Evolutionary conservation across 352 stramenopile genomes (phyloP).

Genomic region (Phytopythium montanum): DNA sequence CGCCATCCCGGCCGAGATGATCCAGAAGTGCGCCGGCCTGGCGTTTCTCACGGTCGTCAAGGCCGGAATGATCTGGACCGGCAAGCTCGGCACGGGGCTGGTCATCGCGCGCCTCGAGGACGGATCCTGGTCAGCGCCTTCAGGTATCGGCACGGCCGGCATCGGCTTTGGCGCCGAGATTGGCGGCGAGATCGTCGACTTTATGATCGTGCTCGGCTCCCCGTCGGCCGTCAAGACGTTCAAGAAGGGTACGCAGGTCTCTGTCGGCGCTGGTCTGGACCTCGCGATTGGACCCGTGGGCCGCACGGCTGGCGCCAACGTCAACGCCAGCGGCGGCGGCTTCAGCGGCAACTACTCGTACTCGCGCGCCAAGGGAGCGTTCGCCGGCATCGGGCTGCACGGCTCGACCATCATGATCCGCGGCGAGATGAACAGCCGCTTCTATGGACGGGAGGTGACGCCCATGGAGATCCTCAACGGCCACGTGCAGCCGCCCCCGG

Average conservation of each 20-base stretch:
- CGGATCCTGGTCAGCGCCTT: slow-evolving; percentile 80
- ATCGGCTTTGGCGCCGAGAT: slow-evolving; percentile 83
- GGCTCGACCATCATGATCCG: slow-evolving; percentile 82
- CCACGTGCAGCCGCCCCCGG: slow-evolving; percentile 56
- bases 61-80: slow-evolving; percentile 80
- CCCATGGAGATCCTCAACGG: slow-evolving; percentile 79
- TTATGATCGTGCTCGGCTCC: slow-evolving; percentile 87
- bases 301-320: slow-evolving; percentile 56
- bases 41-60: slow-evolving; percentile 88
- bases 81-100: slow-evolving; percentile 80
- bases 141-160: slow-evolving; percentile 76
- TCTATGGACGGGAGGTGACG: slow-evolving; percentile 81
- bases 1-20: slow-evolving; percentile 75
- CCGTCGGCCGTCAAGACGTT: slow-evolving; percentile 69
- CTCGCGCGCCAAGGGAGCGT: slow-evolving; percentile 78
- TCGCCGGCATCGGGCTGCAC: slow-evolving; percentile 74
- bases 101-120: slow-evolving; percentile 77
- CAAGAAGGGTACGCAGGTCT: slow-evolving; percentile 82
- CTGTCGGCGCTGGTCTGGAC: slow-evolving; percentile 71
- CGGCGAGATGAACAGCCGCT: slow-evolving; percentile 82
- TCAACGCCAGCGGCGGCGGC: slow-evolving; percentile 76
- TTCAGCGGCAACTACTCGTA: slow-evolving; percentile 86
- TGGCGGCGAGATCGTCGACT: slow-evolving; percentile 85
- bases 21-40: slow-evolving; percentile 69
- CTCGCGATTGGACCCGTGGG: slow-evolving; percentile 72